Evolutionary conservation across 2,329 filamentous ascomycete genomes (phyloP).

Genomic region (Ambrosiella cleistominuta): DNA sequence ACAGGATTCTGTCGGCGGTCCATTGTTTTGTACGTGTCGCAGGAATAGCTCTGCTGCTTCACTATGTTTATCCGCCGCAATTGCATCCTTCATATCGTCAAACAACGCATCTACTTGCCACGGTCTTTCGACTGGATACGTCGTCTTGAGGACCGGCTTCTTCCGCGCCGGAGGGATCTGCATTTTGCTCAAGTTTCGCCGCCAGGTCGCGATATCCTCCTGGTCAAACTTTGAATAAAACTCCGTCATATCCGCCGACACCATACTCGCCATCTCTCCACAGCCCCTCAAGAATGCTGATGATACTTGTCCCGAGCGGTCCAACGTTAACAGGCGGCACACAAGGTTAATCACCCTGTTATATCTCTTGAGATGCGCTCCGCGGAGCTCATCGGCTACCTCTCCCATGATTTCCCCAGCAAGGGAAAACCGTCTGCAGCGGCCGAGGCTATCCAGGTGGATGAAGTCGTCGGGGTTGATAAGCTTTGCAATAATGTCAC

Average conservation of each 20-base stretch:
- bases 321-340: conserved; percentile 6
- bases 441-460: not conserved
- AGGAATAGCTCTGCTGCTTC: conserved; percentile 5
- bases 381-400: not conserved
- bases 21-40: conserved; percentile 4
- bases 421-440: conserved; percentile 2
- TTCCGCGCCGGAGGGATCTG: not conserved
- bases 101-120: not conserved
- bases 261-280: not conserved
- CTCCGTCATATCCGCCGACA: conserved; percentile 6
- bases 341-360: conserved; percentile 6
- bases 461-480: conserved; percentile 8
- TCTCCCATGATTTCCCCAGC: conserved; percentile 4
- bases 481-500: not conserved
- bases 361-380: conserved; percentile 3
- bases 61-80: not conserved
- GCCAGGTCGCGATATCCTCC: not conserved
- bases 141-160: not conserved
- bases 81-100: conserved; percentile 7
- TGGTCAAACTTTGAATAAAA: not conserved
- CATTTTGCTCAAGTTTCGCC: not conserved
- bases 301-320: conserved; percentile 2
- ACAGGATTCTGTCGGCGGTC: conserved; percentile 5
- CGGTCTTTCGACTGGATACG: not conserved
- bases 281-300: not conserved